Percentiles rank a stretch among this genome's conserved stretches.
phyloP scores from a whole-genome alignment of 2,329 filamentous ascomycete species.

The Penicillium aurantiogriseum region DNA sequence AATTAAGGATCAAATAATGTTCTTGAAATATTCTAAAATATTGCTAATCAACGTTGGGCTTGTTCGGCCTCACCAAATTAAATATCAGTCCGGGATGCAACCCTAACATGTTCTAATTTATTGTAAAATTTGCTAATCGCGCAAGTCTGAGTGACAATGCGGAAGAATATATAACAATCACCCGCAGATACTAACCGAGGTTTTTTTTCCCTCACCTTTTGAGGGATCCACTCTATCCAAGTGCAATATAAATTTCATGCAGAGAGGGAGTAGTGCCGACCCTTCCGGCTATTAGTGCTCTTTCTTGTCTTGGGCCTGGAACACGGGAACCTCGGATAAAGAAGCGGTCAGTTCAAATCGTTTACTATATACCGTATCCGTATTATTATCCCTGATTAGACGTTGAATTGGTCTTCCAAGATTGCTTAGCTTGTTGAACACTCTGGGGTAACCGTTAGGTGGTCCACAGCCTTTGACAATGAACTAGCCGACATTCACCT shows the following conservation, averaged over 20 bases:
- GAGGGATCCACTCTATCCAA: neutral
- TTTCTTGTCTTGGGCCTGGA: neutral
- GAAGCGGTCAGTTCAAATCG: neutral
- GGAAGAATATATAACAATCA: conserved; percentile 1
- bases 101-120: neutral
- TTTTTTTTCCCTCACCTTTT: neutral
- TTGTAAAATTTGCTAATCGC: conserved; percentile 3
- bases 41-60: neutral
- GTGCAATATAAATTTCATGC: conserved; percentile 11
- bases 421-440: conserved; percentile 3
- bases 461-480: neutral
- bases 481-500: neutral
- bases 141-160: conserved; percentile 4
- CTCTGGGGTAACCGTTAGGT: conserved; percentile 7
- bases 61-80: neutral
- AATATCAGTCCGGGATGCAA: neutral
- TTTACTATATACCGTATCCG: neutral
- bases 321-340: neutral
- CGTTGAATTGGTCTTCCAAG: neutral
- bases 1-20: neutral
- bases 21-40: neutral
- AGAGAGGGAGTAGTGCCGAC: conserved; percentile 1
- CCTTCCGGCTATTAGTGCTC: conserved; percentile 1
- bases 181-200: neutral
- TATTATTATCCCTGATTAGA: neutral